These are phyloP conservation scores for Ruellia speciosa DNA, from an alignment of 305 asterid genomes.

Conservation along the genomic window DNA sequence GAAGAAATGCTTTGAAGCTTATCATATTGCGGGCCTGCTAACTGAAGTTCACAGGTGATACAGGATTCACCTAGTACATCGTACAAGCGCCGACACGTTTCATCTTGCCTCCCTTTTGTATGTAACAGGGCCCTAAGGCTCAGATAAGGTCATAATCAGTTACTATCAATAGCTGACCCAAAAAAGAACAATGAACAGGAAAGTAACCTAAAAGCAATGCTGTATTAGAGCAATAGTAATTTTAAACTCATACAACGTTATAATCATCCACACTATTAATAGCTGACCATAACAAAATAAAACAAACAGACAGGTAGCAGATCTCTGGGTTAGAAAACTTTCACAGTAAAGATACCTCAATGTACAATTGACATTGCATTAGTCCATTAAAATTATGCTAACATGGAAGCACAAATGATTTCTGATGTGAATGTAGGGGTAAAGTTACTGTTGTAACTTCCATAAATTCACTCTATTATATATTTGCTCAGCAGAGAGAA, in stretches of 20 bases:
- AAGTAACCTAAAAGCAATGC: neutral
- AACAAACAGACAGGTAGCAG: neutral
- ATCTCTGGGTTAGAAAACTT: neutral
- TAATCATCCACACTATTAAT: neutral
- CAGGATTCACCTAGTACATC: conserved; percentile 65
- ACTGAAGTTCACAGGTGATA: conserved; percentile 64
- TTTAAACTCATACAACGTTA: neutral
- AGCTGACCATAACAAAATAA: neutral
- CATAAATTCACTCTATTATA: too few species aligned
- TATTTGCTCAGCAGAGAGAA: too few species aligned
- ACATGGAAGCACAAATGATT: too few species aligned
- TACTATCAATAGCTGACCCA: conserved; percentile 17
- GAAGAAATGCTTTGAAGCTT: conserved; percentile 41
- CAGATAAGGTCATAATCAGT: conserved; percentile 13
- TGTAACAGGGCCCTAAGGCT: conserved; percentile 54
- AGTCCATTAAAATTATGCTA: too few species aligned
- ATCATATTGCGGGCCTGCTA: conserved; percentile 48
- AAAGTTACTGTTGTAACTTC: too few species aligned
- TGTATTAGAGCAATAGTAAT: too few species aligned
- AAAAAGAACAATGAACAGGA: conserved; percentile 1
- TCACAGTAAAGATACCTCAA: neutral
- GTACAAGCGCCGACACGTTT: conserved; percentile 35
- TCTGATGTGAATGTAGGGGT: too few species aligned
- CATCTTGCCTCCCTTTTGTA: conserved; percentile 52
- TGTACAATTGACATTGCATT: too few species aligned